Base-by-base conservation (phyloP, 306 rosid species). In the Trifolium dubium region DNA sequence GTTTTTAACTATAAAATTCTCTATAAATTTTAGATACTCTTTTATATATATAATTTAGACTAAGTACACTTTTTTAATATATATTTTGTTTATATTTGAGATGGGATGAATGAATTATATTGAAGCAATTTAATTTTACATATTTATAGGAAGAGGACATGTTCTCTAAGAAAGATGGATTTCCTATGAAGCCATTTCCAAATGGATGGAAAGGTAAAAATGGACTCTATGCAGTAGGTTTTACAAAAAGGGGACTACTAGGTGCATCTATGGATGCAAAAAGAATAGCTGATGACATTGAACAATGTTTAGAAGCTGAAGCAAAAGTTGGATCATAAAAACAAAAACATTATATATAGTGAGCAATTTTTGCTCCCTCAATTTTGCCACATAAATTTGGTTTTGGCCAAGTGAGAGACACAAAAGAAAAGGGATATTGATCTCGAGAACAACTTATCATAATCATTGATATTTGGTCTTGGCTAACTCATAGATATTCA, bases 161-260 rank as follows among this genome's bases (percentile, higher is more conserved):
- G 99, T 95, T 95, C 77, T 88, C 85, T 10, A 63, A 83, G 81
- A 65, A 85, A 82, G 96, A 95, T 83, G 99, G 99, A 74, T 84
- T 87, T 66, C 98, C 98, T 0, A 77, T 75, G 71, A 88, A 7
- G 78, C 81, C 90, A 78, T 92, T 90, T 83, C 98, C 99, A 43
- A 83, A 86, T 83, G 98, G 99, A 18, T 92, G 99, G 99, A 95
- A 90, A 83, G 99, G 99, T 3, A 81, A 88, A 47, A 55, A 73
- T 55, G 99, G 99, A 30, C 86, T 95, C 1, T 95, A 95, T 69
- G 97, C 99, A 0, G 97, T 90, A 66, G 99, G 99, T 70, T 95
- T 95, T 75, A 95, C 99, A 17, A 95, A 90, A 79, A 88, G 89
- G 23, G 99, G 99, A 23, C 34, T 95, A 29, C 93, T 87, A 35